Evolutionary conservation across 345 rosid species (phyloP).

Genomic region (Aethionema arabicum): DNA sequence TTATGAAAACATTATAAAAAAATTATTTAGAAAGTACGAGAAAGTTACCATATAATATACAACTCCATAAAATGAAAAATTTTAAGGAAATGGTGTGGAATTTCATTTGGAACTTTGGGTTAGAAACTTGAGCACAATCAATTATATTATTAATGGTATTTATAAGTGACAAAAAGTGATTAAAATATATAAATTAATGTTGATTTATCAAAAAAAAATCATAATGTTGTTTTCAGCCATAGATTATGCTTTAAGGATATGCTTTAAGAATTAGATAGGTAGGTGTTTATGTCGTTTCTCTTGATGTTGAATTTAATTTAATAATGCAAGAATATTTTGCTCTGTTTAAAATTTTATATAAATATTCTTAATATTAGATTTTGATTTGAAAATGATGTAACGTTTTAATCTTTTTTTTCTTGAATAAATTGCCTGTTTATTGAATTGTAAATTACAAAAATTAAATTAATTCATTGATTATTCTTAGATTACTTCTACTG

Average conservation of each 20-base stretch:
- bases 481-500: too few species aligned
- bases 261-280: slow-evolving; percentile 33
- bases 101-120: slow-evolving; percentile 27
- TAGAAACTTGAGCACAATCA: slow-evolving; percentile 1
- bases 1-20: slow-evolving; percentile 20
- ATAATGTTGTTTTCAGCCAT: slow-evolving; percentile 16
- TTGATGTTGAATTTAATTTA: neutral
- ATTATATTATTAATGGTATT: neutral
- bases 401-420: too few species aligned
- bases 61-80: slow-evolving; percentile 30
- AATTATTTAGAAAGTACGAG: neutral
- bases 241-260: slow-evolving; percentile 36
- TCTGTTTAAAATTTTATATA: too few species aligned
- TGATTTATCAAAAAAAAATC: neutral
- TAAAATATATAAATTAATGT: neutral
- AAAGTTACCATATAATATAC: slow-evolving; percentile 25
- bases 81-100: slow-evolving; percentile 15
- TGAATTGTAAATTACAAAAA: too few species aligned
- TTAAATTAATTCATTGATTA: too few species aligned
- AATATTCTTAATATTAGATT: too few species aligned
- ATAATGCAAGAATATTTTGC: too few species aligned
- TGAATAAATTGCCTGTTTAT: too few species aligned
- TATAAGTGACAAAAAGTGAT: slow-evolving; percentile 11
- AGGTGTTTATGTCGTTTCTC: slow-evolving; percentile 26
- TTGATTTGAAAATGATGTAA: too few species aligned